Base-by-base conservation (phyloP, 1,284 basidiomycete species). In the Tetrapyrgos nigripes region DNA sequence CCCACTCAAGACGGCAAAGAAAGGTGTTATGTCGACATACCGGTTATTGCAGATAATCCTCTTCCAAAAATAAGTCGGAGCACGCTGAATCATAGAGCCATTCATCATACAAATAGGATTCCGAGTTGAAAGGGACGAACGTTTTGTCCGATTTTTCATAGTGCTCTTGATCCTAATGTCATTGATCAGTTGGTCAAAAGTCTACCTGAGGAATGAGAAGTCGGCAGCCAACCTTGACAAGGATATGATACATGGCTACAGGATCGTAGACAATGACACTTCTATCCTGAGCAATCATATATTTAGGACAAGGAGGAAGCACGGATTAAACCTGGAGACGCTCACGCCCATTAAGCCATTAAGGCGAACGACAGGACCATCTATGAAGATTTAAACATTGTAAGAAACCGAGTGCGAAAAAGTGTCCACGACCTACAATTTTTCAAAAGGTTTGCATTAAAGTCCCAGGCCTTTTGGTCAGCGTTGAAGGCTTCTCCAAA, bases 241-340 rank as follows among this genome's bases (percentile, higher is more conserved):
- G 44, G 29, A 76, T 70, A 26, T 73, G 72, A 53, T 76, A 68
- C 50, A 76, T 48, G 3, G 73, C 73, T 57, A 68, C 69, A 10
- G 74, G 71, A 51, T 76, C 74, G 9, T 5, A 23, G 4, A 67
- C 65, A 43, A 70, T 66, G 19, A 73, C 55, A 47, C 63, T 1
- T 9, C 13, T 31, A 6, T 19, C 14, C 14, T 27, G 17, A 21
- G 13, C 5, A 19, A n/a, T 17, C 11, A 62, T 19, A 60, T 45
- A 19, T 35, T 29, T 31, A 17, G 17, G n/a, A 24, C n/a, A n/a
- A 27, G 26, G 46, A 50, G 24, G 2, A 5, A 6, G 11, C 23
- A n/a, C n/a, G n/a, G n/a, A n/a, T n/a, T n/a, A n/a, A n/a, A 64
- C 64, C 71, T 73, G 13, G 19, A 6, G 2, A 28, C 26, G 3